Evolutionary conservation across 305 asterid species (phyloP), one percentile per base, ranked within the genome.

Genomic region (Rubia tinctorum): DNA sequence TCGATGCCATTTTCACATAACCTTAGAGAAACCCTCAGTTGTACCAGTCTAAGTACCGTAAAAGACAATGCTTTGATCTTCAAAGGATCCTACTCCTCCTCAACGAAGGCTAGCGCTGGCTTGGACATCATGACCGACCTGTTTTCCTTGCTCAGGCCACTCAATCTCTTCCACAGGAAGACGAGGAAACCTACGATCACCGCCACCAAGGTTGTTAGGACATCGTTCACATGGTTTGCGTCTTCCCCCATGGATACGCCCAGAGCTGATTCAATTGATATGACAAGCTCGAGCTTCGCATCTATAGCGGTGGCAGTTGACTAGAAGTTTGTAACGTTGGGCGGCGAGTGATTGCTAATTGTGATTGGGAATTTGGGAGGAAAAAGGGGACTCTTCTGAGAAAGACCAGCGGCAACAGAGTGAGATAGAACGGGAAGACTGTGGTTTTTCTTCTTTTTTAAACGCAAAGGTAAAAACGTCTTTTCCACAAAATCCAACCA

Each of bases 1-100:
- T 56, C 3, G 51, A 65, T 37, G 27, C 9, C 47, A 39, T 62
- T 44, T 10, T 15, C 5, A 22, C 13, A 39, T 70, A n/a, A 89
- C 96, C 93, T 89, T 89, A 44, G 93, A 91, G 64, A 89, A 89
- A 18, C 96, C 93, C 83, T 89, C 93, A 53, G 91, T 91, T 25
- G 93, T 89, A 58, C 96, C 93, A 53, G 91, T 90, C 81, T 88
- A 90, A 27, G 96, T 90, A 12, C 96, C 96, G 43, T 85, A 90
- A 70, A 90, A 86, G 47, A 90, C 85, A 37, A 87, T 74, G 71
- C 79, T 82, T 81, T 86, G 71, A 76, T 83, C 81, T 86, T 89
- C 27, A 80, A 84, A 61, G 90, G 88, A 15, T 83, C 90, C 40
- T 71, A 86, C 71, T 87, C 91, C 62, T 88, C 88, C 61, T 83